Base-by-base conservation (phyloP, 1,139 yeast genomes). In the Taiozyma onychis region DNA sequence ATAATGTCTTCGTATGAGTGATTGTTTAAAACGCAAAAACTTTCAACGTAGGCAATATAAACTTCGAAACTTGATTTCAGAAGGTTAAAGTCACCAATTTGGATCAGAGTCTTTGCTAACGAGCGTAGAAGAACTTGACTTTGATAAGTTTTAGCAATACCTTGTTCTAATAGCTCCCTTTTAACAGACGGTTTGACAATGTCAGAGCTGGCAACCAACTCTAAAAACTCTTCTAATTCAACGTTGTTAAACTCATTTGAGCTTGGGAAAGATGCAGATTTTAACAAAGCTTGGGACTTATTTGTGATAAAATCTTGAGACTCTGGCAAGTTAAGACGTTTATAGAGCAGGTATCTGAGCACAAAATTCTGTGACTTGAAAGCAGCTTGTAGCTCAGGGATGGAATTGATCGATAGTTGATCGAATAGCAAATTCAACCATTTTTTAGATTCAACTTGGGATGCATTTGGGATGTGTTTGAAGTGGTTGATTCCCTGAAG, bases 141-240 rank as follows among this genome's bases (percentile, higher is more conserved):
- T 54, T 79, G 81, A 56, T 77, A 79, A 0, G 83, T 76, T 48
- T 69, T 67, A 14, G 66, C 57, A n/a, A 76, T 64, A 2, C 75
- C 75, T 22, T 61, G 59, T 37, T 67, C 68, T 9, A 75, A 53
- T 3, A 66, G 48, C 2, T 55, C 58, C 9, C 59, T 57, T 11
- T 67, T 54, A 6, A 51, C 48, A 11, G 52, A 39, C 0, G 66
- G 52, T 14, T 58, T 50, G 7, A 55, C 44, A 9, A 54, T 45
- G 48, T 56, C 54, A 28, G 57, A 44, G 42, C 43, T 10, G 46
- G 59, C 24, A 51, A 47, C 30, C 46, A 47, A 21, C 58, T 60
- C 65, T 64, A 66, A 41, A 61, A 66, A 61, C 55, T 67, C 60
- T 65, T 69, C 63, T 57, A 66, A 47, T 61, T 64, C 50, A 54